Conservation (phyloP, 768 basidiomycete species). For the Lactarius psammicola region DNA sequence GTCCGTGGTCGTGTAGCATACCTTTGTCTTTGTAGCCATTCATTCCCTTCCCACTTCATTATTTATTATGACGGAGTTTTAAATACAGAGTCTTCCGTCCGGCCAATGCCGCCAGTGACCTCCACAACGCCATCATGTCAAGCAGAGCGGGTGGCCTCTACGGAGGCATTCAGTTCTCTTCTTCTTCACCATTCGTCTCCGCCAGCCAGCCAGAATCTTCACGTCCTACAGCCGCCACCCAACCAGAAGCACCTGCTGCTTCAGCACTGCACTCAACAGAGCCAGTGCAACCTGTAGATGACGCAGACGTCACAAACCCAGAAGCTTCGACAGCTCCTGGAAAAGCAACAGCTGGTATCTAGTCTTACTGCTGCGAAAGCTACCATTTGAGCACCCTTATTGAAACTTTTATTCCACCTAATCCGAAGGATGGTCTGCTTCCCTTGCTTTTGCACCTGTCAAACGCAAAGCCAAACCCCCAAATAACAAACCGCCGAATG, state of each 20-base stretch:
- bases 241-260: conserved; percentile 32
- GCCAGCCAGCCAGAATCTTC: conserved; percentile 42
- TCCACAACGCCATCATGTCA: conserved; percentile 50
- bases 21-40: no score
- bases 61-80: conserved; percentile 1
- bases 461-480: conserved; percentile 56
- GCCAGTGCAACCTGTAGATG: conserved; percentile 33
- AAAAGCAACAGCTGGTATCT: conserved; percentile 58
- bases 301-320: conserved; percentile 22
- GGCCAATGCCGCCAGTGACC: conserved; percentile 1
- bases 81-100: neutral
- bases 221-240: conserved; percentile 31
- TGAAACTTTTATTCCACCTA: conserved; percentile 28
- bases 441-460: conserved; percentile 85
- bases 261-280: conserved; percentile 34
- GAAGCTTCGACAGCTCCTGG: conserved; percentile 39
- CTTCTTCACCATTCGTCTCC: conserved; percentile 53
- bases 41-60: no score
- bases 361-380: conserved; percentile 43
- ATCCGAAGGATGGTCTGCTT: conserved; percentile 79
- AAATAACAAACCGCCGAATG: conserved; percentile 58
- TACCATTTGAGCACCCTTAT: conserved; percentile 24
- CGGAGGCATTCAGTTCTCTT: conserved; percentile 83
- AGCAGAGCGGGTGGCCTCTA: conserved; percentile 82
- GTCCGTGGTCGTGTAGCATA: no score